A percentile compares a stretch with the other conserved stretches of the same genome.
Evolutionary conservation across 1,284 basidiomycete genomes (phyloP).

Genomic region (Thelephora terrestris): DNA sequence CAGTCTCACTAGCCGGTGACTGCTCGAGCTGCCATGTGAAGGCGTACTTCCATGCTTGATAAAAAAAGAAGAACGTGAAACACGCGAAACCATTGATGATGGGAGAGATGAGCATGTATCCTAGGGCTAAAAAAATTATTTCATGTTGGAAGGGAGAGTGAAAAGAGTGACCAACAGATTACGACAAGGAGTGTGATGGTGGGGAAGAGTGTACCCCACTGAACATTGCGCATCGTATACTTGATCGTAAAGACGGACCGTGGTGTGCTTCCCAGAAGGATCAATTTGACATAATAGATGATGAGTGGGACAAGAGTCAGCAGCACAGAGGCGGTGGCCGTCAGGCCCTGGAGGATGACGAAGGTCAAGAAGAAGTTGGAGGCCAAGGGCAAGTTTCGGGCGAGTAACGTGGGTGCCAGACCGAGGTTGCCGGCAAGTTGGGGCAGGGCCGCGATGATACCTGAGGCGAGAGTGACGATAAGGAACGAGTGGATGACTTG

Average conservation of each 20-base stretch:
- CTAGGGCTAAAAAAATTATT: constrained; percentile 34
- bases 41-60: constrained; percentile 81
- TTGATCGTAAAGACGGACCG: constrained; percentile 75
- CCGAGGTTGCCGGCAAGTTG: constrained; percentile 52
- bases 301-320: constrained; percentile 68
- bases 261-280: constrained; percentile 85
- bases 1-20: constrained; percentile 70
- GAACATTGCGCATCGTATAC: constrained; percentile 52
- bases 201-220: constrained; percentile 88
- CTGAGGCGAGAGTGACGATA: constrained; percentile 75
- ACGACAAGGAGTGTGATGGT: constrained; percentile 63
- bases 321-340: constrained; percentile 72
- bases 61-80: constrained; percentile 78
- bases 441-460: constrained; percentile 64
- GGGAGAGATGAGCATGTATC: constrained; percentile 88
- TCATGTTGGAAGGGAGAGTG: background rate
- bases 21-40: constrained; percentile 79
- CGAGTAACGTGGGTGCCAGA: constrained; percentile 57
- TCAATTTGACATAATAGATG: constrained; percentile 80
- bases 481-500: constrained; percentile 89
- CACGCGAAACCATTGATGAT: constrained; percentile 89
- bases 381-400: constrained; percentile 69
- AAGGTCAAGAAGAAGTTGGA: constrained; percentile 94
- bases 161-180: constrained; percentile 47
- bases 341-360: constrained; percentile 58